Conservation (phyloP, 176 grass and related monocot genomes). For the Luzula sylvatica region DNA sequence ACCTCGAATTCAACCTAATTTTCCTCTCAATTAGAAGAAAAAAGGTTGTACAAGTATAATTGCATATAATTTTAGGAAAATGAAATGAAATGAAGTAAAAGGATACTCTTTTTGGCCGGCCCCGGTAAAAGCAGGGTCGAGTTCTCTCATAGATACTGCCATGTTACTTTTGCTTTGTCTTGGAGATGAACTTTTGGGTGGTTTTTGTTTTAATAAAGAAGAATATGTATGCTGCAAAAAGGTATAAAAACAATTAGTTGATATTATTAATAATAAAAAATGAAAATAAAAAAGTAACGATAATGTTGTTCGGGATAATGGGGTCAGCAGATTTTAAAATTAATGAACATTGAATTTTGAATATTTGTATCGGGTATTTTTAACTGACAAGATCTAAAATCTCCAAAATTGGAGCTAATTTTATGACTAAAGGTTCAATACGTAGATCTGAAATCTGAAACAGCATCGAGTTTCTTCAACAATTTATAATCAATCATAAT, state of each 20-base stretch:
- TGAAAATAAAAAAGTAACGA: not conserved
- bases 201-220: slow-evolving; percentile 69
- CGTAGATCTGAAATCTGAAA: not conserved
- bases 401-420: not conserved
- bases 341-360: too few relatives aligned
- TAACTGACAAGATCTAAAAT: too few relatives aligned
- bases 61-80: slow-evolving; percentile 3
- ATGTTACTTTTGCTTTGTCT: slow-evolving; percentile 47
- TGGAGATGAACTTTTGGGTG: slow-evolving; percentile 28
- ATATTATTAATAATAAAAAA: not conserved
- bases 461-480: not conserved
- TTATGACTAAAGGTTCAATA: slow-evolving; percentile 8
- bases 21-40: too few relatives aligned
- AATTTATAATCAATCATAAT: too few relatives aligned
- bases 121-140: slow-evolving; percentile 82
- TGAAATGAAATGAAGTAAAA: slow-evolving; percentile 16
- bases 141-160: slow-evolving; percentile 81
- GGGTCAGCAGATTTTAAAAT: too few relatives aligned
- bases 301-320: too few relatives aligned
- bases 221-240: slow-evolving; percentile 68
- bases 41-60: too few relatives aligned
- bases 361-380: too few relatives aligned
- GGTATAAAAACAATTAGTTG: not conserved
- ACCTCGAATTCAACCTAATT: too few relatives aligned
- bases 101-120: slow-evolving; percentile 94